Percentiles rank a stretch among this genome's conserved stretches.
Evolutionary conservation across 257 asterid genomes (phyloP).

Genomic region (Catharanthus roseus): DNA sequence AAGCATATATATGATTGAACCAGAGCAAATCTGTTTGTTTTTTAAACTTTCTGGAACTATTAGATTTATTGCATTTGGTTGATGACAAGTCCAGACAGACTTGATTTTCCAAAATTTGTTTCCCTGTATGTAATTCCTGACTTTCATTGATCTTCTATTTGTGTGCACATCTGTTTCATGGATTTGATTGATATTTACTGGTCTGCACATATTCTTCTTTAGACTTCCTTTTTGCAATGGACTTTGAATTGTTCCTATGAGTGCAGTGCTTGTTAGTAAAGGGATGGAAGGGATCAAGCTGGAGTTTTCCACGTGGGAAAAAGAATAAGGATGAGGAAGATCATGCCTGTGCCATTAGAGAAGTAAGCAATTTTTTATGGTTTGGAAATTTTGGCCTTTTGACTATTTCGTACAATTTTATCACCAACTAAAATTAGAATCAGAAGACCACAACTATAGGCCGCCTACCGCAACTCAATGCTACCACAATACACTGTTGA

Average conservation of each 20-base stretch:
- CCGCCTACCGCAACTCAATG: neutral
- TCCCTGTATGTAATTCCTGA: neutral
- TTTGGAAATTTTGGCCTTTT: neutral
- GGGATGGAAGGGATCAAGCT: conserved; percentile 91
- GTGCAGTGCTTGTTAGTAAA: conserved; percentile 72
- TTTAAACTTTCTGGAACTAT: neutral
- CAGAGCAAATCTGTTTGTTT: too few relatives aligned
- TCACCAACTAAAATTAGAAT: neutral
- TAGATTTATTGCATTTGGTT: neutral
- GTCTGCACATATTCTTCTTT: neutral
- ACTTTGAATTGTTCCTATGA: neutral
- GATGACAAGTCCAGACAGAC: neutral
- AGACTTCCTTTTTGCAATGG: neutral
- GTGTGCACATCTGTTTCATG: neutral
- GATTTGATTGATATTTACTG: neutral
- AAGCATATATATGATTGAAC: neutral
- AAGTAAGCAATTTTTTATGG: conserved; percentile 35
- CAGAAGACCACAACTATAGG: neutral
- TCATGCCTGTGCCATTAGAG: conserved; percentile 78
- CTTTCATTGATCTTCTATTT: neutral
- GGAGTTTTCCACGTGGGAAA: conserved; percentile 97
- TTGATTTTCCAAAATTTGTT: neutral
- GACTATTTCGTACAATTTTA: neutral
- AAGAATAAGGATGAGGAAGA: conserved; percentile 87
- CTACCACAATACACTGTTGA: neutral